Base-by-base conservation (phyloP, 2,329 filamentous ascomycete species). In the Aspergillus novoparasiticus region DNA sequence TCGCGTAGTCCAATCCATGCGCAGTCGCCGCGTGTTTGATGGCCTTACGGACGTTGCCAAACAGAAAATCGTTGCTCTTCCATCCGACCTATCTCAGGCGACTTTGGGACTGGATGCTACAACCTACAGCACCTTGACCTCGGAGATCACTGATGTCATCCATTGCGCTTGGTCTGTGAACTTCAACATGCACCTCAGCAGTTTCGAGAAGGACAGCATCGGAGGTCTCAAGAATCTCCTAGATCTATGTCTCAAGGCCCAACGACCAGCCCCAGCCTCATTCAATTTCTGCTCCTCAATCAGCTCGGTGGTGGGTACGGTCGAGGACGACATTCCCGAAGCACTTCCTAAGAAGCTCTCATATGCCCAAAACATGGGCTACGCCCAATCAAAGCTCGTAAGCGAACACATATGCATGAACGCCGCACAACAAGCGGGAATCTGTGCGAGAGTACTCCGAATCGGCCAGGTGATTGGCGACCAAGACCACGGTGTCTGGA, bases 81-180 rank as follows among this genome's bases (percentile, higher is more conserved):
- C 79, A 60, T 81, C 81, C 45, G 75, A 80, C 48, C 76, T 89
- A n/a, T 78, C 80, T 5, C 73, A 84, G 6, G 30, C 74, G 3
- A 69, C 73, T 9, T 79, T 89, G 2, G 86, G 86, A 1, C 74
- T 89, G 2, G 69, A 76, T 4, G 62, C 72, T 1, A 69, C 75
- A 0, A 69, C 75, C 8, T 85, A 85, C 69, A 62, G 74, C 2
- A 63, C 72, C 3, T 70, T 89, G 1, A 74, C 76, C 4, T 65
- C 66, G 3, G 76, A 83, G 61, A 75, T 80, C 1, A 85, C 83
- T 1, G 73, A 82, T 2, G 79, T 92, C 21, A 82, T 91, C 60
- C 87, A 90, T 71, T 80, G 87, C 9, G 87, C 87, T 23, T 90
- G 88, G 88, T 81, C 84, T 2, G 88, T 90, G 21, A 89, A 90